Percentiles rank a stretch among this genome's conserved stretches.
Conservation (phyloP, 768 basidiomycete genomes). For the Boletus edulis region DNA sequence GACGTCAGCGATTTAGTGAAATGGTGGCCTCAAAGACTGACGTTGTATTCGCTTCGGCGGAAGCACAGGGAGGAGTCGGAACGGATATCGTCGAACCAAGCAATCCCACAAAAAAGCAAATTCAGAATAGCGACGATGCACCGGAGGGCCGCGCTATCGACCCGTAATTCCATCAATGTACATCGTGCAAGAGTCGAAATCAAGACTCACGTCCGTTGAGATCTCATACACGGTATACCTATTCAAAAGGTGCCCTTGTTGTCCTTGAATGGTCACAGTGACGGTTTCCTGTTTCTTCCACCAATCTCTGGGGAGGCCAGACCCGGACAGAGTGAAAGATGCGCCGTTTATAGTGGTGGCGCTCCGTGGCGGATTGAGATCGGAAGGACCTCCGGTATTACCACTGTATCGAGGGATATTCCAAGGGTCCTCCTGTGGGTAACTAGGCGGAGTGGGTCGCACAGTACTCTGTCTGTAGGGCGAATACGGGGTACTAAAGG, state of each 20-base stretch:
- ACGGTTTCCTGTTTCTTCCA: slow-evolving; percentile 82
- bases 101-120: slow-evolving; percentile 90
- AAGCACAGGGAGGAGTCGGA: slow-evolving; percentile 80
- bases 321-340: slow-evolving; percentile 62
- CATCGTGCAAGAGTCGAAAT: slow-evolving; percentile 1
- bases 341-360: slow-evolving; percentile 38
- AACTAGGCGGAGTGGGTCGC: slow-evolving; percentile 47
- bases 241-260: slow-evolving; percentile 90
- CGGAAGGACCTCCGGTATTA: slow-evolving; percentile 32
- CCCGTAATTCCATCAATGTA: slow-evolving; percentile 10
- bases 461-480: slow-evolving; percentile 46
- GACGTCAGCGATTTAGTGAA: slow-evolving; percentile 4
- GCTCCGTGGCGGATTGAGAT: slow-evolving; percentile 24
- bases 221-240: slow-evolving; percentile 86
- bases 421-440: slow-evolving; percentile 71
- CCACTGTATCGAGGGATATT: slow-evolving; percentile 36
- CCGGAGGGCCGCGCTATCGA: slow-evolving; percentile 59
- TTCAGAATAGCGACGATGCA: slow-evolving; percentile 88
- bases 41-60: slow-evolving; percentile 93
- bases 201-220: slow-evolving; percentile 61
- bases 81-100: slow-evolving; percentile 84
- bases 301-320: slow-evolving; percentile 77
- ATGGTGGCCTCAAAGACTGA: slow-evolving; percentile 38
- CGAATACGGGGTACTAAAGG: slow-evolving; percentile 41
- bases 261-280: slow-evolving; percentile 71